A percentile compares a stretch with the other conserved stretches of the same genome.
Evolutionary conservation across 768 basidiomycete species (phyloP).

Genomic region (Grammothele lineata): DNA sequence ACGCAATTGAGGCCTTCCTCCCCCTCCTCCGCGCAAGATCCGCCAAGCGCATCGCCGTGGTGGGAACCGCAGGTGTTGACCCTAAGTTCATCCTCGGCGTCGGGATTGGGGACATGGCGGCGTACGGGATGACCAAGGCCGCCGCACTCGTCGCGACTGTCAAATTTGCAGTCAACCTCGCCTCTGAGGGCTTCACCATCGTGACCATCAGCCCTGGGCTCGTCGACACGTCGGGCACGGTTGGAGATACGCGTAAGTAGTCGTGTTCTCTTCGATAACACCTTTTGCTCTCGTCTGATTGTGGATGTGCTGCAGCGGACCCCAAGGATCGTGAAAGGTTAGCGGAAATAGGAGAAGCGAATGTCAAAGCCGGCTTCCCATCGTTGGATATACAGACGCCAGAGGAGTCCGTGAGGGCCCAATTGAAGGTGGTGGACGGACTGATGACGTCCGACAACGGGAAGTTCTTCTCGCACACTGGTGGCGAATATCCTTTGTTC

Average conservation of each 20-base stretch:
- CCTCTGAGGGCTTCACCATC: slow-evolving; percentile 30
- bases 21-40: slow-evolving; percentile 32
- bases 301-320: no score
- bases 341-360: no score
- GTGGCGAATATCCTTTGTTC: no score
- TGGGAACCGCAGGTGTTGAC: slow-evolving; percentile 29
- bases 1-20: slow-evolving; percentile 34
- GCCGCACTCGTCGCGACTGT: slow-evolving; percentile 34
- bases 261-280: no score
- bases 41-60: slow-evolving; percentile 31
- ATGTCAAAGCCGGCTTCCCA: no score
- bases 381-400: no score
- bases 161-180: slow-evolving; percentile 32
- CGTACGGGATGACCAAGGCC: slow-evolving; percentile 37
- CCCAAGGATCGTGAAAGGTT: no score
- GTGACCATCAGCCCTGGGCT: slow-evolving; percentile 32
- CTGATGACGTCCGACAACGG: no score
- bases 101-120: slow-evolving; percentile 4
- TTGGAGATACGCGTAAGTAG: background rate
- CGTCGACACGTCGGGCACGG: slow-evolving; percentile 25
- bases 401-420: no score
- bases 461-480: no score
- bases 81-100: slow-evolving; percentile 19
- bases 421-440: no score
- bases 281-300: no score